Evolutionary conservation across 1,284 basidiomycete species (phyloP), one percentile per base, ranked within the genome.

Genomic region (Cystobasidiaceae sp.): DNA sequence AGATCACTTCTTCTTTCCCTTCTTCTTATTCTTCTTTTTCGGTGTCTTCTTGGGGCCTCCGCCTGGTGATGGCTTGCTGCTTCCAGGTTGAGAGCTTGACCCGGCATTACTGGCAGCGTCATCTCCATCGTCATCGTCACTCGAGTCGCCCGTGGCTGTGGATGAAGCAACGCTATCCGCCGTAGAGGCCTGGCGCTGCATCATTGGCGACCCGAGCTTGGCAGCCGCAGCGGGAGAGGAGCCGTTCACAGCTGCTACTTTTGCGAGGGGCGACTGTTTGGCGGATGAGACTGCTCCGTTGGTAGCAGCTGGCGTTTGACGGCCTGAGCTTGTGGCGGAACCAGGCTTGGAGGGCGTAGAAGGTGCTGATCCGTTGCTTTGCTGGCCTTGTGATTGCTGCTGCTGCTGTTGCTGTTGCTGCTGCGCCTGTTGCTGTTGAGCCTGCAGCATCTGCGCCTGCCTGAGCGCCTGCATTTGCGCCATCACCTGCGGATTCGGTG

Each of bases 1-100:
- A n/a, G n/a, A n/a, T n/a, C n/a, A 70, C 68, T 74, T 74, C 58
- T 74, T 74, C 69, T 74, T 75, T 45, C 70, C 72, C 69, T 72
- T 74, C 70, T 72, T 74, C 67, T 72, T 74, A 11, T 67, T 69
- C 44, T 72, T 74, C 67, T 72, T 74, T 17, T 66, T 68, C 33
- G 73, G 73, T 32, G 72, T 75, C 19, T 66, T 68, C 72, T 71
- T 61, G 25, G 60, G 39, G 30, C n/a, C n/a, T n/a, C n/a, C n/a
- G n/a, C 54, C 54, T 30, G 11, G 46, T 6, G 44, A 13, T 37
- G 46, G 11, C 25, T 43, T 33, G 27, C 37, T 32, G 34, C 15
- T 34, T 44, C 54, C 55, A 52, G 34, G 25, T 21, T 19, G 28
- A 13, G 27, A 32, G 19, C 49, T n/a, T n/a, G 23, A 32, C 34